Conservation (phyloP, 2,329 filamentous ascomycete species). For the Parafenestella ontariensis region DNA sequence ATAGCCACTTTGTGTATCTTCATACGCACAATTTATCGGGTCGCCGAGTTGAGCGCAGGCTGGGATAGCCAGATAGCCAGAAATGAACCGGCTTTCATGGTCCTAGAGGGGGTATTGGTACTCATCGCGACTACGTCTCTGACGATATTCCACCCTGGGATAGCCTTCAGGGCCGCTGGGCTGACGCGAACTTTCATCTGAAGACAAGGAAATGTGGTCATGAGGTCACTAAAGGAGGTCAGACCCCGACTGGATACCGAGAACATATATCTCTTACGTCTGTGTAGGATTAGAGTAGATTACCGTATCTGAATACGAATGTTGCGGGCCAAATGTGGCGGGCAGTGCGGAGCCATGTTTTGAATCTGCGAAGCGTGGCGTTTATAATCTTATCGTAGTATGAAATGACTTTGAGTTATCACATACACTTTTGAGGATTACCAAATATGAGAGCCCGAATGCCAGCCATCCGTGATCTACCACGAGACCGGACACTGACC, state of each 20-base stretch:
- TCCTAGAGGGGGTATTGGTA: conserved; percentile 58
- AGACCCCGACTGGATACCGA: not conserved
- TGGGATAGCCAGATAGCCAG: conserved; percentile 51
- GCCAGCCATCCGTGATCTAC: too few relatives aligned
- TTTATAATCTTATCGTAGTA: too few relatives aligned
- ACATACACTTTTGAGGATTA: too few relatives aligned
- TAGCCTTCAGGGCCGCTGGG: conserved; percentile 4
- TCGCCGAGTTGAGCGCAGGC: conserved; percentile 52
- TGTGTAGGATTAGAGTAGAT: not conserved
- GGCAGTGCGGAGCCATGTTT: too few relatives aligned
- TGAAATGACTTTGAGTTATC: too few relatives aligned
- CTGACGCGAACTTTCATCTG: not conserved
- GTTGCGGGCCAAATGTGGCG: too few relatives aligned
- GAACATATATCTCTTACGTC: not conserved
- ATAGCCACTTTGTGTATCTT: conserved; percentile 49
- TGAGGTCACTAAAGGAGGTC: not conserved
- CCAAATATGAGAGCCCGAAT: too few relatives aligned
- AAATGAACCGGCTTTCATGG: conserved; percentile 52
- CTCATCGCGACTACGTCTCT: conserved; percentile 49
- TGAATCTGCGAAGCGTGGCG: too few relatives aligned
- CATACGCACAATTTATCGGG: conserved; percentile 52
- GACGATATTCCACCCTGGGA: conserved; percentile 52
- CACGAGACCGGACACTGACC: too few relatives aligned
- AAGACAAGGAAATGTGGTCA: not conserved
- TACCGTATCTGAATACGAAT: too few relatives aligned